Evolutionary conservation across 768 basidiomycete genomes (phyloP), one percentile per base, ranked within the genome.

Genomic region (Lentinus brumalis): DNA sequence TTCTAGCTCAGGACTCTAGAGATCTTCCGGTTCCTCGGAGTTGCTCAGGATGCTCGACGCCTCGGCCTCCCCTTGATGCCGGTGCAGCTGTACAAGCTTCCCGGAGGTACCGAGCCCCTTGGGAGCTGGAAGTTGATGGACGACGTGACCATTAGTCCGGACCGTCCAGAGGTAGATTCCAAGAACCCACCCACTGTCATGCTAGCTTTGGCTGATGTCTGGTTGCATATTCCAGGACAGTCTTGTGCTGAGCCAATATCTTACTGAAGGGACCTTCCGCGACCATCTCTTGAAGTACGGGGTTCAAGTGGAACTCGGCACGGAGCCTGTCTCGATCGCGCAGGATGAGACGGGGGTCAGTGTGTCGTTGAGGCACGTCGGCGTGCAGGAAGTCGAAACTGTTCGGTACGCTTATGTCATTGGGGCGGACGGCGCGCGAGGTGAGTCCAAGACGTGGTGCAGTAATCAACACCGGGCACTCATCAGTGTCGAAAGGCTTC

Each of bases 341-440:
- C 78, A 79, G 57, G 47, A 63, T 29, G 50, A 61, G 0, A 74
- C 76, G 49, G 57, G 63, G 29, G 76, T 80, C 9, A 60, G 63
- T 0, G 74, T 70, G 1, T 66, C 64, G 21, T 31, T 79, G 11
- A 63, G 60, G 6, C 57, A 16, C 2, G 18, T 70, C 2, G 74
- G 66, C 1, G 29, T 67, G 29, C 71, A 72, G 38, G 42, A 51
- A 0, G 50, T 56, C n/a, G 76, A 80, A 58, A 68, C 53, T 2
- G 60, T 72, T 5, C 65, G 59, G 7, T 67, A 63, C 16, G 66
- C 71, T 2, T 80, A 70, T 63, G 62, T 83, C 1, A 67, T 81
- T 15, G 80, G 80, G 1, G 70, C 75, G 0, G 82, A 81, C 60
- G 78, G 79, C 14, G 80, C 76, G 0, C 67, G 63, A 60, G 69